Conservation (phyloP, 352 stramenopile genomes). For the Peronospora belbahrii region DNA sequence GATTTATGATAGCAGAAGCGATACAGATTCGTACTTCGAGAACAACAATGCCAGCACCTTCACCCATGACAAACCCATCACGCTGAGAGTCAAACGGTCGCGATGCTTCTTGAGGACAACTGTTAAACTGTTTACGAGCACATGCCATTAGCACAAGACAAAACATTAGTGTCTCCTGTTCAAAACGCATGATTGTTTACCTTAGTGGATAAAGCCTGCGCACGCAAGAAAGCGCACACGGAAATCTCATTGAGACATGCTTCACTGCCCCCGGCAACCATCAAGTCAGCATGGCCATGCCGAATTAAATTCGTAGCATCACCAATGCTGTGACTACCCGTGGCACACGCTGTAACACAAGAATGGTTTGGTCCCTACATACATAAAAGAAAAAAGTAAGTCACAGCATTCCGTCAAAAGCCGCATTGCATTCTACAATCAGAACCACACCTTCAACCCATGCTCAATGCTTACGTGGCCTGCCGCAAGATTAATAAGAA, state of each 20-base stretch:
- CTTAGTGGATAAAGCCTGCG: constrained; percentile 92
- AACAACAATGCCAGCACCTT: constrained; percentile 64
- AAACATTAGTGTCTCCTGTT: background rate
- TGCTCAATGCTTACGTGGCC: constrained; percentile 89
- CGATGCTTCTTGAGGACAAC: constrained; percentile 81
- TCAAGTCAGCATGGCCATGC: constrained; percentile 88
- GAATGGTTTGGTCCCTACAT: constrained; percentile 93
- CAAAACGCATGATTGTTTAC: constrained; percentile 13
- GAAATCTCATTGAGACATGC: constrained; percentile 90
- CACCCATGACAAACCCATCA: constrained; percentile 97
- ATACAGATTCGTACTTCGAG: constrained; percentile 30
- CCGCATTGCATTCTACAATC: background rate
- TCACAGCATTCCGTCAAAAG: background rate
- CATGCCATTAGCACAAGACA: background rate
- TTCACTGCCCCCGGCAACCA: constrained; percentile 95
- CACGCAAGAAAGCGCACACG: constrained; percentile 91
- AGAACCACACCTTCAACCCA: constrained; percentile 60
- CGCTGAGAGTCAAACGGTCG: constrained; percentile 93
- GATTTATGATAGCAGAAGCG: too few relatives aligned
- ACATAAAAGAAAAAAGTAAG: background rate
- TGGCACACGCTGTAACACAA: constrained; percentile 94
- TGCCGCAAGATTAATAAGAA: constrained; percentile 90
- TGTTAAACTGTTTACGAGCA: constrained; percentile 83
- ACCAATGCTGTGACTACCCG: constrained; percentile 93
- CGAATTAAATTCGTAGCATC: constrained; percentile 90